Percentiles rank a stretch among this genome's conserved stretches.
Evolutionary conservation across 2,329 filamentous ascomycete genomes (phyloP).

Genomic region (Bipolaris oryzae): DNA sequence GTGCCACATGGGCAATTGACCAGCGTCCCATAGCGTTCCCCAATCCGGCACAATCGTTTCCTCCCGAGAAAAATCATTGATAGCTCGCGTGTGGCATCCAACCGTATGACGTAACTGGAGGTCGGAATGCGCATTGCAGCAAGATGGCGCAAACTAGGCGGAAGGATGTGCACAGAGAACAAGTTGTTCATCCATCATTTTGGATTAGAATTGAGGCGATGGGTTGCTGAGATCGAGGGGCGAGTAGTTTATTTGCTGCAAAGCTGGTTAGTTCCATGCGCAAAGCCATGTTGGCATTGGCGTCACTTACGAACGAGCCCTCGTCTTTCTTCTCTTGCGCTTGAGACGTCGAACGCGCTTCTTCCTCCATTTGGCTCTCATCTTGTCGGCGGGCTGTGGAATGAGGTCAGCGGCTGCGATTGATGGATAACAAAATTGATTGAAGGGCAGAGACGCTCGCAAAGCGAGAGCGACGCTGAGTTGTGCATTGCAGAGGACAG

Average conservation of each 20-base stretch:
- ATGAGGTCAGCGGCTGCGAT: slow-evolving; percentile 37
- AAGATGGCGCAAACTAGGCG: slow-evolving; percentile 28
- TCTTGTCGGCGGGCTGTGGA: slow-evolving; percentile 56
- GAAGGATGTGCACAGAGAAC: slow-evolving; percentile 34
- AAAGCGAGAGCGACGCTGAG: slow-evolving; percentile 26
- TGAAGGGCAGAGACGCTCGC: slow-evolving; percentile 9
- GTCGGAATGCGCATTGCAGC: slow-evolving; percentile 21
- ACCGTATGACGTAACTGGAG: slow-evolving; percentile 34
- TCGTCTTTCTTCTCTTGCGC: slow-evolving; percentile 99
- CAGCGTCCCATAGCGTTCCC: slow-evolving; percentile 38
- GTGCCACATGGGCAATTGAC: slow-evolving; percentile 35
- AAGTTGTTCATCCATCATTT: slow-evolving; percentile 36
- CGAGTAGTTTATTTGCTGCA: slow-evolving; percentile 59
- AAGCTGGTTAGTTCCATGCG: slow-evolving; percentile 16
- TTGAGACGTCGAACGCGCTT: slow-evolving; percentile 99
- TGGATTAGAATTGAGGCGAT: slow-evolving; percentile 40
- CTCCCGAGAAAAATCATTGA: slow-evolving; percentile 27
- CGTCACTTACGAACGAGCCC: slow-evolving; percentile 85
- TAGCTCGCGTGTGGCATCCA: slow-evolving; percentile 35
- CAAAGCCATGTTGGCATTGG: not conserved
- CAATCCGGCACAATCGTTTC: slow-evolving; percentile 35
- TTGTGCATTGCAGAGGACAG: slow-evolving; percentile 24
- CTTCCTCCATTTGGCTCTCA: slow-evolving; percentile 99
- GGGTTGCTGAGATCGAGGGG: slow-evolving; percentile 47
- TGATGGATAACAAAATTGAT: slow-evolving; percentile 17